Percentiles rank a stretch among this genome's conserved stretches.
Evolutionary conservation across 1,139 yeast genomes (phyloP).

Genomic region (Candida glucosophila): DNA sequence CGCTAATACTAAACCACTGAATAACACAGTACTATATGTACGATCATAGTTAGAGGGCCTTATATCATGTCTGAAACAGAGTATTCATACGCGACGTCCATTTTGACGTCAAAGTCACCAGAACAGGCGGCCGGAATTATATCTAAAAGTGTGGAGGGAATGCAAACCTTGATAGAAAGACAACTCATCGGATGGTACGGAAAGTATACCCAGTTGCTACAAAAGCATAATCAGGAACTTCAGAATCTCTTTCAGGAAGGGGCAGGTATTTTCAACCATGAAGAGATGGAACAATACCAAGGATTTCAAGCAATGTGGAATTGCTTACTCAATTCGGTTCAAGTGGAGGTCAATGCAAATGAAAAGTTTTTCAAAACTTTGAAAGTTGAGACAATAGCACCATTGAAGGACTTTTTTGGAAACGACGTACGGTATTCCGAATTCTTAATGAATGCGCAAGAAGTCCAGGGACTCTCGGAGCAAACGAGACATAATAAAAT

Average conservation of each 20-base stretch:
- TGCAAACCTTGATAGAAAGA: slow-evolving; percentile 14
- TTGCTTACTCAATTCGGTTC: slow-evolving; percentile 42
- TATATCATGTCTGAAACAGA: slow-evolving; percentile 16
- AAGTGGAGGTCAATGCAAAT: slow-evolving; percentile 44
- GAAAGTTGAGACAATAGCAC: slow-evolving; percentile 49
- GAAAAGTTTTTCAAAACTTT: slow-evolving; percentile 44
- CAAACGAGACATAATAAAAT: slow-evolving; percentile 11
- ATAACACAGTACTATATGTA: too few species aligned
- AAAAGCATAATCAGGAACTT: slow-evolving; percentile 43
- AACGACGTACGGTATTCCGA: slow-evolving; percentile 44
- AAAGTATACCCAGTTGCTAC: slow-evolving; percentile 40
- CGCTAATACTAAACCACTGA: too few species aligned
- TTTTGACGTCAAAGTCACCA: slow-evolving; percentile 36
- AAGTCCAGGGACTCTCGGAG: slow-evolving; percentile 27
- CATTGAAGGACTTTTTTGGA: slow-evolving; percentile 43
- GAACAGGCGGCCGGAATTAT: slow-evolving; percentile 33
- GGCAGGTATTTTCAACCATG: slow-evolving; percentile 25
- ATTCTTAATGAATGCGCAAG: slow-evolving; percentile 32
- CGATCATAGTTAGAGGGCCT: too few species aligned
- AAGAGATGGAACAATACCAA: slow-evolving; percentile 39
- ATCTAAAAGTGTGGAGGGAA: slow-evolving; percentile 22
- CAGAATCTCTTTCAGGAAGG: slow-evolving; percentile 39
- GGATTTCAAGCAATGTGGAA: slow-evolving; percentile 51
- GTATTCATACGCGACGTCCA: slow-evolving; percentile 27
- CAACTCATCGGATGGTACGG: slow-evolving; percentile 49